phyloP scores from a whole-genome alignment of 2,329 filamentous ascomycete genomes.

The Sporothrix schenckii region DNA sequence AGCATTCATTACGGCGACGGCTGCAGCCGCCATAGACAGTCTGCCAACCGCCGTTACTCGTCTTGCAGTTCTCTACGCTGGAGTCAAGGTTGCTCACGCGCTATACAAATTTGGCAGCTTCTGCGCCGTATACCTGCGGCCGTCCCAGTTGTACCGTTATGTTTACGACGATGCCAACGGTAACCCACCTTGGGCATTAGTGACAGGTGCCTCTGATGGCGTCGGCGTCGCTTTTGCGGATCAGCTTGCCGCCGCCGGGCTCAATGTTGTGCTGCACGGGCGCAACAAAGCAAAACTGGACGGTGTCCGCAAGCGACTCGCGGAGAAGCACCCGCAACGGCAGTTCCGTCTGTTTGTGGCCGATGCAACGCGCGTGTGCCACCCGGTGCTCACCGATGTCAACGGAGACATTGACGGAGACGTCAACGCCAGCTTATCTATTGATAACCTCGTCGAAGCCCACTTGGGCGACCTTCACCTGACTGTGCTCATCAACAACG shows the following conservation, averaged over 20 bases:
- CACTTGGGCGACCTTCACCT: slow-evolving; percentile 47
- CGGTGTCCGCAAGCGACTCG: slow-evolving; percentile 47
- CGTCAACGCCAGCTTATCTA: background rate
- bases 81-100: background rate
- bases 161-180: slow-evolving; percentile 46
- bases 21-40: background rate
- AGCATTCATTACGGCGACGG: background rate
- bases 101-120: slow-evolving; percentile 10
- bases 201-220: slow-evolving; percentile 52
- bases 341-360: slow-evolving; percentile 48
- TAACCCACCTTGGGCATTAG: background rate
- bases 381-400: background rate
- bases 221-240: slow-evolving; percentile 56
- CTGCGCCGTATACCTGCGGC: slow-evolving; percentile 10
- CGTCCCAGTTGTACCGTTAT: slow-evolving; percentile 30
- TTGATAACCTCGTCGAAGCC: slow-evolving; percentile 2
- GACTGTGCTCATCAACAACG: slow-evolving; percentile 61
- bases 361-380: slow-evolving; percentile 45
- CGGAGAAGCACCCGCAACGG: slow-evolving; percentile 45
- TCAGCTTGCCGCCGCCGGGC: slow-evolving; percentile 55
- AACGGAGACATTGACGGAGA: no score
- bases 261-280: slow-evolving; percentile 63
- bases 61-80: background rate
- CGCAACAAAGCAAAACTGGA: slow-evolving; percentile 55
- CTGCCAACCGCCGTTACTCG: background rate